Percentiles rank a stretch among this genome's conserved stretches.
Conservation (phyloP, 2,329 filamentous ascomycete species). For the Colletotrichum musicola region DNA sequence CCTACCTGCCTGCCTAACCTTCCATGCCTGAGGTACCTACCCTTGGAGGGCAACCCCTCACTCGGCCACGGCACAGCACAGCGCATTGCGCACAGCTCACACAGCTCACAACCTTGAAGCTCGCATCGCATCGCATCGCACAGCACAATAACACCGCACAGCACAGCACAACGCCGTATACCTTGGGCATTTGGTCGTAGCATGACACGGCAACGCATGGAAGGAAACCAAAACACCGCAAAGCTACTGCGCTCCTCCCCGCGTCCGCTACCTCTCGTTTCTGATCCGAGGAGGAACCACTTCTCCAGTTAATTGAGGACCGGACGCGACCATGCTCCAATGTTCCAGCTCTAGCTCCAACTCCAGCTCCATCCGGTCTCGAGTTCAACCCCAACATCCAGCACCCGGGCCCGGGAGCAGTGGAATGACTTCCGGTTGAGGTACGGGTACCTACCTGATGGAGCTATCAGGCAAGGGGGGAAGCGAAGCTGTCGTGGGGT, state of each 20-base stretch:
- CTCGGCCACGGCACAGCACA: constrained; percentile 20
- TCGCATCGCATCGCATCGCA: not conserved
- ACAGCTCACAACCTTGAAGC: constrained; percentile 26
- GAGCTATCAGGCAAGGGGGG: constrained; percentile 26
- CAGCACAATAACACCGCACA: not conserved
- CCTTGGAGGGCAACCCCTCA: constrained; percentile 19
- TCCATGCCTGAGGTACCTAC: not conserved
- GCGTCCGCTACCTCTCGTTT: constrained; percentile 21
- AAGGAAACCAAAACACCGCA: constrained; percentile 27
- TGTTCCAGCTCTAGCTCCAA: constrained; percentile 22
- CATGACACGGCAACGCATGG: constrained; percentile 12
- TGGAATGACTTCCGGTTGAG: constrained; percentile 17
- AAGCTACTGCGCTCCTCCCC: constrained; percentile 30
- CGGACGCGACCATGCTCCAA: constrained; percentile 22
- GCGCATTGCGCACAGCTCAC: constrained; percentile 32
- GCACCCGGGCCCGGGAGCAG: constrained; percentile 14
- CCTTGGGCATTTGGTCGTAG: not conserved
- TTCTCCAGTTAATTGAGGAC: constrained; percentile 24
- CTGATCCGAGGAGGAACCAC: constrained; percentile 26
- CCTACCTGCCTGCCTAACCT: not conserved
- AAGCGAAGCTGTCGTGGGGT: constrained; percentile 32
- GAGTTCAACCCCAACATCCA: too few species aligned
- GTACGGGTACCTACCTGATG: constrained; percentile 18
- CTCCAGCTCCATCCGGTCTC: not conserved
- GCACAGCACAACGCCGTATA: too few species aligned